Conservation (phyloP, 2,329 filamentous ascomycete genomes). For the Cercospora beticola region DNA sequence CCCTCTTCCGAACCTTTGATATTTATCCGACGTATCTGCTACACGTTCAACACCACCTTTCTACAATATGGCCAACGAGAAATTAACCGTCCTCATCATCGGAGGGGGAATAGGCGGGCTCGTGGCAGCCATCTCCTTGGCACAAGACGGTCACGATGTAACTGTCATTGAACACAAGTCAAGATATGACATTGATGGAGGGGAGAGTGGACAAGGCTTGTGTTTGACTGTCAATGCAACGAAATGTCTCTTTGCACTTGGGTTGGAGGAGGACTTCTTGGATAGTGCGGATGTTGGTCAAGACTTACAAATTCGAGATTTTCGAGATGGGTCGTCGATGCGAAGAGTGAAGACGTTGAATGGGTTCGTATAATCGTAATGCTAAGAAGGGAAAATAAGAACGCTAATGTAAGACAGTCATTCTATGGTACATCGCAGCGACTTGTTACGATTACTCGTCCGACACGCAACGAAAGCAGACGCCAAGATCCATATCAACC, state of each 20-base stretch:
- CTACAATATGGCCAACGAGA: not conserved
- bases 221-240: slow-evolving; percentile 13
- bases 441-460: slow-evolving; percentile 6
- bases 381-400: not conserved
- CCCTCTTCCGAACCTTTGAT: not conserved
- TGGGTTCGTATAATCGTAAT: not conserved
- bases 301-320: not conserved
- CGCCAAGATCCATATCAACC: slow-evolving; percentile 8
- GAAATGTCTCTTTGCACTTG: slow-evolving; percentile 5
- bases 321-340: slow-evolving; percentile 10
- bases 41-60: too few species aligned
- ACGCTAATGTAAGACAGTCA: not conserved
- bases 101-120: slow-evolving; percentile 41
- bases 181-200: not conserved
- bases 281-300: slow-evolving; percentile 8
- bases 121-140: slow-evolving; percentile 38
- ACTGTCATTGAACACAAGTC: slow-evolving; percentile 38
- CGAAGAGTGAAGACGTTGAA: slow-evolving; percentile 7
- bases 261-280: slow-evolving; percentile 6
- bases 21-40: not conserved
- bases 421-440: slow-evolving; percentile 13
- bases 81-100: slow-evolving; percentile 37
- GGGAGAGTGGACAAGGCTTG: slow-evolving; percentile 12
- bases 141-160: slow-evolving; percentile 36
- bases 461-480: slow-evolving; percentile 10